A percentile compares a stretch with the other conserved stretches of the same genome.
Conservation (phyloP, 768 basidiomycete species). For the Scleroderma bovista region DNA sequence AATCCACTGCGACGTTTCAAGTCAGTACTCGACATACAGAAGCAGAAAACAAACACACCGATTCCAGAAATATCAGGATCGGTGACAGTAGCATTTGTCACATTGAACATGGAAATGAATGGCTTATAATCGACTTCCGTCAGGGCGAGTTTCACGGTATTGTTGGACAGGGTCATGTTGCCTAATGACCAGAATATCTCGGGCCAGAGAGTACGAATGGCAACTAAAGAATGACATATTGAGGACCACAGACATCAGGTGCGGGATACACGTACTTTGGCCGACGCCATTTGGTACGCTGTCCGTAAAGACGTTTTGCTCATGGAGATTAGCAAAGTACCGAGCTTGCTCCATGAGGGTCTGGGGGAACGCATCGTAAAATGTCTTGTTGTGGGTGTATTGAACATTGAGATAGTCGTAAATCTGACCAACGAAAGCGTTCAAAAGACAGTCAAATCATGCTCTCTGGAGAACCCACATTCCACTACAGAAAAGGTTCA, state of each 20-base stretch:
- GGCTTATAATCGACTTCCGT: conserved; percentile 82
- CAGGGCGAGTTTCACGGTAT: conserved; percentile 72
- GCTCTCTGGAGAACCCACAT: conserved; percentile 42
- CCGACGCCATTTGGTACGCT: conserved; percentile 54
- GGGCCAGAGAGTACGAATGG: conserved; percentile 70
- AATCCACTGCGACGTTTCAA: conserved; percentile 49
- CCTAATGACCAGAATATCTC: conserved; percentile 68
- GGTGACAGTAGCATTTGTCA: conserved; percentile 56
- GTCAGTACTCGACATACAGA: not conserved
- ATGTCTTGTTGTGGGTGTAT: conserved; percentile 76
- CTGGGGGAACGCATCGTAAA: conserved; percentile 64
- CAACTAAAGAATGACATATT: conserved; percentile 42
- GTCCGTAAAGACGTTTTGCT: conserved; percentile 68
- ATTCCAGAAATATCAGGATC: conserved; percentile 60
- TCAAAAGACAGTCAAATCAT: not conserved
- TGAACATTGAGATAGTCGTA: conserved; percentile 75
- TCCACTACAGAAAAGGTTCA: conserved; percentile 50
- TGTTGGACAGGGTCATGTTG: conserved; percentile 66
- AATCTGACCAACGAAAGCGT: conserved; percentile 37
- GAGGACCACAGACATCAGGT: not conserved
- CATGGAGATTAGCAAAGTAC: conserved; percentile 71
- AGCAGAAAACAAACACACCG: conserved; percentile 44
- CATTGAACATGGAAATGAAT: conserved; percentile 80
- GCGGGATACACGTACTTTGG: conserved; percentile 48
- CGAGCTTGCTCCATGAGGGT: conserved; percentile 68